Percentiles rank a stretch among this genome's conserved stretches.
Evolutionary conservation across 331 rosid species (phyloP).

Genomic region (Quercus tomentella): DNA sequence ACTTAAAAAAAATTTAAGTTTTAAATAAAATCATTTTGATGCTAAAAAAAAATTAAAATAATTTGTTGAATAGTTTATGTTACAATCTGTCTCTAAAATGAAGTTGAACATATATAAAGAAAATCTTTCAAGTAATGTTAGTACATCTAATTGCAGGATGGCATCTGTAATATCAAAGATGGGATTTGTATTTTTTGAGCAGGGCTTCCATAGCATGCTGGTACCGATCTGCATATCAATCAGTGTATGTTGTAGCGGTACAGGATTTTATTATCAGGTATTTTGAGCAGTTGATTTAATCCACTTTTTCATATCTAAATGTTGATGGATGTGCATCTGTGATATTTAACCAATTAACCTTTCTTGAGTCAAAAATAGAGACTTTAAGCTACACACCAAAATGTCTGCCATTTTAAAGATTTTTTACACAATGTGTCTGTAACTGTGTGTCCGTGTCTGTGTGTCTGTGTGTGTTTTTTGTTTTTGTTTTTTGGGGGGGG

Average conservation of each 20-base stretch:
- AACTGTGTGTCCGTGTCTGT: too few relatives aligned
- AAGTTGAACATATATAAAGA: neutral
- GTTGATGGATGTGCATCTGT: neutral
- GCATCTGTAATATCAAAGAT: constrained; percentile 95
- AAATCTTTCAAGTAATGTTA: neutral
- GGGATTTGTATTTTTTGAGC: constrained; percentile 92
- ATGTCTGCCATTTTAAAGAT: neutral
- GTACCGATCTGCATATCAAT: constrained; percentile 73
- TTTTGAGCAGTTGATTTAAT: neutral
- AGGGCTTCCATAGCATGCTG: constrained; percentile 75
- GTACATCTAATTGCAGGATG: constrained; percentile 59
- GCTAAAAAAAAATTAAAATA: neutral
- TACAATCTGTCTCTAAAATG: neutral
- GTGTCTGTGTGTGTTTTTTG: neutral
- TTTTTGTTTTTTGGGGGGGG: neutral
- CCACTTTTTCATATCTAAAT: constrained; percentile 1
- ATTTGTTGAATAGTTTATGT: neutral
- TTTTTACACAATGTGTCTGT: too few relatives aligned
- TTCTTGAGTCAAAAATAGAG: neutral
- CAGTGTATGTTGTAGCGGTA: constrained; percentile 73
- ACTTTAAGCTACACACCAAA: neutral
- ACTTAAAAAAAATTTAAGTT: too few relatives aligned
- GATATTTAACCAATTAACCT: neutral
- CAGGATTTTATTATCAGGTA: constrained; percentile 96
- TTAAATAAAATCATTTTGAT: too few relatives aligned